Evolutionary conservation across 129 eudicot species (phyloP).

Genomic region (Silybum marianum): DNA sequence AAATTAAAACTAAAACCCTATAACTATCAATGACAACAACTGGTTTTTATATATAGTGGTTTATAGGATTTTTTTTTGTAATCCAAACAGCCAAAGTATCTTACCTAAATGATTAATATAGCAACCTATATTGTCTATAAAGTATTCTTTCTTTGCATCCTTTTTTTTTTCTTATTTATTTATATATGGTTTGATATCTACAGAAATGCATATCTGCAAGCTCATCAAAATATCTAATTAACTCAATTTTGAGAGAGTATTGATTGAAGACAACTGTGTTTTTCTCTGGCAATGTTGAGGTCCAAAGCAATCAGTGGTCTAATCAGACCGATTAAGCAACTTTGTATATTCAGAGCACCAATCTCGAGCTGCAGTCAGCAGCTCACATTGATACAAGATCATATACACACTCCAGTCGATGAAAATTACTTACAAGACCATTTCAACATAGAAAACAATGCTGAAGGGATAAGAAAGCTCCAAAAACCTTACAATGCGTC

Average conservation of each 20-base stretch:
- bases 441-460: slow-evolving; percentile 13
- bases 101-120: background rate
- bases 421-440: slow-evolving; percentile 24
- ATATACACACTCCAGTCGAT: background rate
- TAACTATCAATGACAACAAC: too few species aligned
- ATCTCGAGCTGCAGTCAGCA: slow-evolving; percentile 34
- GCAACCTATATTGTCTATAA: background rate
- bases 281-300: slow-evolving; percentile 8
- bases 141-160: background rate
- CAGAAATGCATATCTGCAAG: slow-evolving; percentile 4
- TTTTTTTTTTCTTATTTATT: background rate
- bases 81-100: background rate
- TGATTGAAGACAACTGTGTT: background rate
- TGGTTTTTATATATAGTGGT: too few species aligned
- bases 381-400: slow-evolving; percentile 31
- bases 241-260: background rate
- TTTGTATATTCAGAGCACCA: slow-evolving; percentile 24
- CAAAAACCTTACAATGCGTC: slow-evolving; percentile 40
- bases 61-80: too few species aligned
- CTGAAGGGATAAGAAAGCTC: slow-evolving; percentile 15
- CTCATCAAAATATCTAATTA: background rate
- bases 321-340: slow-evolving; percentile 33
- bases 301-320: slow-evolving; percentile 22
- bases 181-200: background rate
- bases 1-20: too few species aligned